Percentiles rank a stretch among this genome's conserved stretches.
Conservation (phyloP, 1,284 basidiomycete genomes). For the Butyriboletus appendiculatus region DNA sequence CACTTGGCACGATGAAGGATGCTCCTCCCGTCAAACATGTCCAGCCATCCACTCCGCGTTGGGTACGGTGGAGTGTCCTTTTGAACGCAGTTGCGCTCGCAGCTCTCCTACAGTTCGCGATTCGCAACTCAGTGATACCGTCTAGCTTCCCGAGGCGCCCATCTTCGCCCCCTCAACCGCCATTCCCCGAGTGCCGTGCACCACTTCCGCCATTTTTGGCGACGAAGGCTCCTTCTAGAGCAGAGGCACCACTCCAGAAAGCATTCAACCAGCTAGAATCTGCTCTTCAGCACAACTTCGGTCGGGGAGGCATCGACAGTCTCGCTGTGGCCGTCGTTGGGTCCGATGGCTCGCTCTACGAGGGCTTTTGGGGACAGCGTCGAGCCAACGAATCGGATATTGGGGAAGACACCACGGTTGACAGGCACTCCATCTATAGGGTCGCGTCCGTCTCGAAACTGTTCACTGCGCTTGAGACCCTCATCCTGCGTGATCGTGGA, state of each 20-base stretch:
- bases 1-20: not conserved
- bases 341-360: conserved; percentile 29
- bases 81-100: conserved; percentile 17
- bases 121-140: not conserved
- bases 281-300: conserved; percentile 14
- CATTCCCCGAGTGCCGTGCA: conserved; percentile 12
- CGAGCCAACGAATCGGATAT: conserved; percentile 46
- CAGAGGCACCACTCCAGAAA: conserved; percentile 12
- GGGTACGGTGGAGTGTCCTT: conserved; percentile 22
- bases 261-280: conserved; percentile 12
- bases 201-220: conserved; percentile 23
- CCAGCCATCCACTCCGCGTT: conserved; percentile 6
- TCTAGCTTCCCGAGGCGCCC: not conserved
- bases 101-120: conserved; percentile 10
- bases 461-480: conserved; percentile 46
- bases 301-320: conserved; percentile 23
- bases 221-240: conserved; percentile 13
- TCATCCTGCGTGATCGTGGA: conserved; percentile 47
- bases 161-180: not conserved
- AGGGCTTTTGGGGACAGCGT: conserved; percentile 29
- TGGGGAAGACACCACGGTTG: conserved; percentile 20
- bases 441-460: conserved; percentile 52
- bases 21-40: not conserved
- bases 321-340: conserved; percentile 31
- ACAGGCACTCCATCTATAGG: conserved; percentile 47